These are phyloP conservation scores for Aspergillus campestris DNA, from an alignment of 495 filamentous ascomycete species.

Conservation along the genomic window DNA sequence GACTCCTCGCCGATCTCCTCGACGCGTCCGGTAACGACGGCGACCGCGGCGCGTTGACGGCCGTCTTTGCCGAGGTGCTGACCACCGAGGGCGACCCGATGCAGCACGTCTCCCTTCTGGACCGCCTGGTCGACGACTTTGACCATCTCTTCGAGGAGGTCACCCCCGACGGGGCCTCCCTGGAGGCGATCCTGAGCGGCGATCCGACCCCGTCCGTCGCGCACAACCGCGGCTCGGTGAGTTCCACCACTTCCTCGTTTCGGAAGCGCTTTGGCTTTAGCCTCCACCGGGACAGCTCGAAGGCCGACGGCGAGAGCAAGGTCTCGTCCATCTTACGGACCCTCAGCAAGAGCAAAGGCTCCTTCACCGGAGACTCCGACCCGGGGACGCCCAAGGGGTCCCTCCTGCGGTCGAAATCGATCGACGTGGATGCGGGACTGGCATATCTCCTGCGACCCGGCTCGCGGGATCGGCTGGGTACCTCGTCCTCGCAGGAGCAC, in stretches of 20 bases:
- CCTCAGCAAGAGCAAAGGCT: slow-evolving; percentile 71
- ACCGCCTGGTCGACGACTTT: slow-evolving; percentile 87
- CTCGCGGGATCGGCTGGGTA: slow-evolving; percentile 57
- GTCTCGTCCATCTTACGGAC: slow-evolving; percentile 77
- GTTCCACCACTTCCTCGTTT: slow-evolving; percentile 73
- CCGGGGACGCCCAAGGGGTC: slow-evolving; percentile 53
- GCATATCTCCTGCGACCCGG: slow-evolving; percentile 47
- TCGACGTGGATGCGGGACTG: slow-evolving; percentile 56
- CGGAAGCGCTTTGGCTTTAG: slow-evolving; percentile 76
- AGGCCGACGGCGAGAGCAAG: slow-evolving; percentile 59
- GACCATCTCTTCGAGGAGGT: slow-evolving; percentile 78
- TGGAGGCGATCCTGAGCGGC: slow-evolving; percentile 34
- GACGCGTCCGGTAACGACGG: slow-evolving; percentile 93
- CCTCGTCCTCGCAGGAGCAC: slow-evolving; percentile 33
- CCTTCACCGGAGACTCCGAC: slow-evolving; percentile 38
- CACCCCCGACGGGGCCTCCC: slow-evolving; percentile 35
- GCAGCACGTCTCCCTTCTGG: slow-evolving; percentile 81
- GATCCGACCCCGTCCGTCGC: slow-evolving; percentile 43
- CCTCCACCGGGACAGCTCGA: slow-evolving; percentile 62
- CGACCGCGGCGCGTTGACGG: slow-evolving; percentile 81
- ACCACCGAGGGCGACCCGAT: slow-evolving; percentile 68
- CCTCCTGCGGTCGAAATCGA: slow-evolving; percentile 70
- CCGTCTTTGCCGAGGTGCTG: slow-evolving; percentile 83
- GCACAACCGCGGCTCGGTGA: slow-evolving; percentile 47
- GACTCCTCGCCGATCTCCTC: slow-evolving; percentile 77